Conservation (phyloP, 345 rosid genomes). For the Syzygium oleosum region DNA sequence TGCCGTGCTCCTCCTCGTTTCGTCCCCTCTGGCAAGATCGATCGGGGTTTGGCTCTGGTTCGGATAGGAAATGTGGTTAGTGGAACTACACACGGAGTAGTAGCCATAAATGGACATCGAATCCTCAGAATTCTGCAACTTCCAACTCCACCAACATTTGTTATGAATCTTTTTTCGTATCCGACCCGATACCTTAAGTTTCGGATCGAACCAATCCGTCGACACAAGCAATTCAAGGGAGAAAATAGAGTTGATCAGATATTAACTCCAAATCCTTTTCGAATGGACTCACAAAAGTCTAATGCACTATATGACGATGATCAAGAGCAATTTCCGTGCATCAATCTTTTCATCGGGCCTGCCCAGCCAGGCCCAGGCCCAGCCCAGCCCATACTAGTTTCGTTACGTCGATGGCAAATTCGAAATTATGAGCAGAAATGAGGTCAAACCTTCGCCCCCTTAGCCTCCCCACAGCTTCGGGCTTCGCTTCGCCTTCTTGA, state of each 20-base stretch:
- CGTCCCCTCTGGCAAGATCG: not conserved
- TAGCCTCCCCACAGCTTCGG: not conserved
- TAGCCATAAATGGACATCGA: not conserved
- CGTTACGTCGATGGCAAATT: not conserved
- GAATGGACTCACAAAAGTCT: not conserved
- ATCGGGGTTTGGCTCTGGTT: not conserved
- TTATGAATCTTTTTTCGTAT: too few species aligned
- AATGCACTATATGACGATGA: too few species aligned
- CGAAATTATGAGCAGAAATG: not conserved
- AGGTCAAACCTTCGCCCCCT: not conserved
- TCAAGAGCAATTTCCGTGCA: too few species aligned
- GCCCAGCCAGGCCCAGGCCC: not conserved
- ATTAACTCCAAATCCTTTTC: not conserved
- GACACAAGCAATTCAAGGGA: not conserved
- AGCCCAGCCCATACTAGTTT: not conserved
- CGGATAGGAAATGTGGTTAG: not conserved
- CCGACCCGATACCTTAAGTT: too few species aligned
- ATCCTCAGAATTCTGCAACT: too few species aligned
- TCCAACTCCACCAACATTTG: too few species aligned
- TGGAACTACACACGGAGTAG: not conserved
- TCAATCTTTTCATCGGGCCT: not conserved
- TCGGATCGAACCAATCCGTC: too few species aligned
- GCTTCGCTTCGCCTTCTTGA: not conserved
- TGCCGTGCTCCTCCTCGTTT: not conserved
- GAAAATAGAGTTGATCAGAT: accelerated